These are phyloP conservation scores for Fulvia fulva DNA, from an alignment of 2,329 filamentous ascomycete genomes.

Conservation along the genomic window DNA sequence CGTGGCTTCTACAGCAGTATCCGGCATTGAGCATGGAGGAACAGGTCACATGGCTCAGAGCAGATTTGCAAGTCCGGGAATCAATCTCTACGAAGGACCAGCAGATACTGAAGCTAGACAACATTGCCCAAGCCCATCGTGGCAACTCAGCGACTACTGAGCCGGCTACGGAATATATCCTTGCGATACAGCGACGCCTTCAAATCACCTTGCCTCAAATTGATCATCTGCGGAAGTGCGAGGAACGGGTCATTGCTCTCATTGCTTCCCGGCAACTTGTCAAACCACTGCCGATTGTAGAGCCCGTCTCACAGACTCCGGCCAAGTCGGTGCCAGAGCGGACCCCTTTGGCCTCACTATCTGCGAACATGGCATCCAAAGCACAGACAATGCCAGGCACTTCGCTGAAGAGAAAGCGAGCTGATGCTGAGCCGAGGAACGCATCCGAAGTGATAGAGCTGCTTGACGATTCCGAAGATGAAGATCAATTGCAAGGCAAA, in stretches of 20 bases:
- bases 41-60: slow-evolving; percentile 2
- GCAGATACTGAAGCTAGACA: background rate
- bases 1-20: background rate
- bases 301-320: background rate
- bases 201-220: slow-evolving; percentile 3
- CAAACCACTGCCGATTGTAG: background rate
- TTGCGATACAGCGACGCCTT: background rate
- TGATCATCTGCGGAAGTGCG: background rate
- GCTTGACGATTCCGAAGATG: slow-evolving; percentile 13
- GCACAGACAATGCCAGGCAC: background rate
- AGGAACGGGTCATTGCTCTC: background rate
- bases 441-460: slow-evolving; percentile 2
- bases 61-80: background rate
- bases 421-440: background rate
- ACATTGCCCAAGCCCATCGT: background rate
- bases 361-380: slow-evolving; percentile 1
- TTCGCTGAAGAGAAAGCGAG: slow-evolving; percentile 3
- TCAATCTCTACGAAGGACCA: background rate
- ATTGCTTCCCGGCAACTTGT: background rate
- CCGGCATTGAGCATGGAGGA: background rate
- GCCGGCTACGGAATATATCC: background rate
- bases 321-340: background rate
- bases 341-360: slow-evolving; percentile 2
- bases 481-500: slow-evolving; percentile 11
- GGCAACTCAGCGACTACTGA: background rate